phyloP scores from a whole-genome alignment of 768 basidiomycete genomes.

The Pleurotus tuber-regium region DNA sequence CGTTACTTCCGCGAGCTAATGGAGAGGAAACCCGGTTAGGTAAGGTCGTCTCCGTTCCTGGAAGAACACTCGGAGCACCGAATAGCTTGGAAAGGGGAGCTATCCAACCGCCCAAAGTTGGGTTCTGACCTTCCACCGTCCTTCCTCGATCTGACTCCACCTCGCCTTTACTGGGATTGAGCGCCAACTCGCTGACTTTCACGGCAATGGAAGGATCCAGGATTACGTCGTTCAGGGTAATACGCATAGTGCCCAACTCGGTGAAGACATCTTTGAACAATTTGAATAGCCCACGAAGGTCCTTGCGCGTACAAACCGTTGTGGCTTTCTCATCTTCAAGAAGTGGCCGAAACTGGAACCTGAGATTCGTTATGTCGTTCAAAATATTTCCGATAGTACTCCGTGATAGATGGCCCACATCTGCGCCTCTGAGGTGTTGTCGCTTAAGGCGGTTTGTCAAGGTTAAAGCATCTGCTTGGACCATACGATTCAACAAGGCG shows the following conservation, averaged over 20 bases:
- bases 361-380: constrained; percentile 65
- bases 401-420: constrained; percentile 83
- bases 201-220: constrained; percentile 80
- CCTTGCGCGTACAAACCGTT: constrained; percentile 66
- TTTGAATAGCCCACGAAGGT: constrained; percentile 80
- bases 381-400: constrained; percentile 75
- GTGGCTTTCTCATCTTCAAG: constrained; percentile 74
- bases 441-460: constrained; percentile 88
- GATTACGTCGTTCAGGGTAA: constrained; percentile 84
- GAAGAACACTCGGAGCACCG: constrained; percentile 28
- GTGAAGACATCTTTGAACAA: constrained; percentile 81
- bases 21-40: constrained; percentile 17
- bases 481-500: constrained; percentile 52
- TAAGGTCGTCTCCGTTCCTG: constrained; percentile 21
- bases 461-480: constrained; percentile 81
- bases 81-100: constrained; percentile 85
- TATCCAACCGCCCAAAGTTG: constrained; percentile 66
- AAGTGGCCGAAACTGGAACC: constrained; percentile 67
- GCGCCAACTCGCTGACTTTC: constrained; percentile 67
- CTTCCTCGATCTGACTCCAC: constrained; percentile 31
- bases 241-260: constrained; percentile 80
- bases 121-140: constrained; percentile 27
- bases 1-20: constrained; percentile 16
- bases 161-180: constrained; percentile 56
- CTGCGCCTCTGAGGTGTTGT: constrained; percentile 83